Conservation (phyloP, 1,139 yeast genomes). For the Sugiyamaella neomexicana region DNA sequence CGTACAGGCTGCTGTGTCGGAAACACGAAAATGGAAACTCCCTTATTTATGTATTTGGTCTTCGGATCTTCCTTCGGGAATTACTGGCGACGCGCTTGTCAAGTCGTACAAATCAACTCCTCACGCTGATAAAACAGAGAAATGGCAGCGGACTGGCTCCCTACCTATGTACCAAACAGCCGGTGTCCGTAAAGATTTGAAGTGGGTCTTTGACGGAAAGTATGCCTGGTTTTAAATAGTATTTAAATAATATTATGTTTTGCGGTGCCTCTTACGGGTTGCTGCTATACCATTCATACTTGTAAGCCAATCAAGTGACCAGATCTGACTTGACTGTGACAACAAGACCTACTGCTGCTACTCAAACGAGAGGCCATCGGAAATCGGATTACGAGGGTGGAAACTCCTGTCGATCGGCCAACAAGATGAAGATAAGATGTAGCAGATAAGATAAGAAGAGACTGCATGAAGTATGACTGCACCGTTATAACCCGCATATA, state of each 20-base stretch:
- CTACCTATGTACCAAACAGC: conserved; percentile 33
- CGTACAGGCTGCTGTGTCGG: conserved; percentile 32
- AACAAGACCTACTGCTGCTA: too few relatives aligned
- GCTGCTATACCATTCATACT: too few relatives aligned
- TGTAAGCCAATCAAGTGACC: too few relatives aligned
- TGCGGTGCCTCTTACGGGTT: too few relatives aligned
- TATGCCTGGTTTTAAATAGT: conserved; percentile 36
- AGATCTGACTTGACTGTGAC: too few relatives aligned
- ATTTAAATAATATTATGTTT: neutral
- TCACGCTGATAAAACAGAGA: conserved; percentile 12
- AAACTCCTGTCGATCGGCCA: neutral
- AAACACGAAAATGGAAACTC: conserved; percentile 33
- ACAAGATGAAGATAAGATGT: neutral
- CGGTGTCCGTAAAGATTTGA: conserved; percentile 18
- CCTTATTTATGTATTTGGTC: conserved; percentile 31
- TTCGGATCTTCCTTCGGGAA: conserved; percentile 32
- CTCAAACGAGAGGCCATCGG: too few relatives aligned
- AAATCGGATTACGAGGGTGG: neutral
- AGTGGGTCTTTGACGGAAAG: conserved; percentile 36
- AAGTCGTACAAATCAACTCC: conserved; percentile 12
- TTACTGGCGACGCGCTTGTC: conserved; percentile 21
- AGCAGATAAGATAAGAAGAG: too few relatives aligned
- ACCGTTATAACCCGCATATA: too few relatives aligned
- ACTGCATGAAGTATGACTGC: too few relatives aligned
- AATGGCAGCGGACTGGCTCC: conserved; percentile 26